These are phyloP conservation scores for Coniochaeta pulveracea DNA, from an alignment of 2,329 filamentous ascomycete species.

Conservation along the genomic window DNA sequence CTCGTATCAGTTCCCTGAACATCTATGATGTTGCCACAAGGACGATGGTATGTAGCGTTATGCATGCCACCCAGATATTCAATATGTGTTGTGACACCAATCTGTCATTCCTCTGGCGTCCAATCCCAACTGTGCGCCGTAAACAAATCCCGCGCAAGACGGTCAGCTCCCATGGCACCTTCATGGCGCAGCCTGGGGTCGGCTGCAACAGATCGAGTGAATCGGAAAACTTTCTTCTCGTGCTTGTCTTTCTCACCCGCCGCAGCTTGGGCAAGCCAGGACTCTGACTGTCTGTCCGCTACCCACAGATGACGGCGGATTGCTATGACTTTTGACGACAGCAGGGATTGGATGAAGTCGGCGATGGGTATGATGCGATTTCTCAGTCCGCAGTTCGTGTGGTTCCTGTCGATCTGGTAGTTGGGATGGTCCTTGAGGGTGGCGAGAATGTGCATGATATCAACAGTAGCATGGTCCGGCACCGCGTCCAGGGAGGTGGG, in stretches of 20 bases:
- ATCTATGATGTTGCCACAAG: no score
- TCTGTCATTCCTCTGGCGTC: conserved; percentile 33
- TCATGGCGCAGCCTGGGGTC: conserved; percentile 39
- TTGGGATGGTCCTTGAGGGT: conserved; percentile 53
- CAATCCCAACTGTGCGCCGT: conserved; percentile 48
- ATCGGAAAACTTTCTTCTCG: conserved; percentile 27
- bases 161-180: conserved; percentile 35
- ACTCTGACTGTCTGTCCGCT: conserved; percentile 22
- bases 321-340: conserved; percentile 33
- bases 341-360: conserved; percentile 49
- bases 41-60: no score
- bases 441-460: conserved; percentile 48
- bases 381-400: conserved; percentile 61
- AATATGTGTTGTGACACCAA: neutral
- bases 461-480: conserved; percentile 41
- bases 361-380: conserved; percentile 54
- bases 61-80: neutral
- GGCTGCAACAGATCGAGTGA: conserved; percentile 36
- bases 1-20: no score
- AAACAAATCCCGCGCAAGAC: conserved; percentile 41
- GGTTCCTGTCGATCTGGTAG: conserved; percentile 65
- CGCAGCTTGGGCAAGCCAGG: conserved; percentile 24
- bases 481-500: conserved; percentile 31
- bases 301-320: conserved; percentile 36
- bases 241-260: conserved; percentile 10